Base-by-base conservation (phyloP, 192 early-diverging fungal species). In the Phlyctochytrium planicorne region DNA sequence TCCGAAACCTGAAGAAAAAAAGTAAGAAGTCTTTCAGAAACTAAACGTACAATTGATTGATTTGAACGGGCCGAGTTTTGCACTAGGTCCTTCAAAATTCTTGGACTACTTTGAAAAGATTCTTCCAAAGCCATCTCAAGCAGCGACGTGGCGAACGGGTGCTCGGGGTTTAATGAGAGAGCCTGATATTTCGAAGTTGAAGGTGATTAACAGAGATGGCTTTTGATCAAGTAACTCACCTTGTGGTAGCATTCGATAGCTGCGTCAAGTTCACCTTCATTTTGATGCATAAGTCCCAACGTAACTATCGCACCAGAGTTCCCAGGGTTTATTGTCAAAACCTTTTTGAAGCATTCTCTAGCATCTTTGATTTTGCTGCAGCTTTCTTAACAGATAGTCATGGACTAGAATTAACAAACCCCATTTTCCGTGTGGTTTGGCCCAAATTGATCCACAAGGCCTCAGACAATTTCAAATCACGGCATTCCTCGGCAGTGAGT, bases 241-340 rank as follows among this genome's bases (percentile, higher is more conserved):
- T 57, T 14, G 25, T 57, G 55, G 27, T 57, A 57, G 25, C 25
- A 20, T 25, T 57, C 55, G 10, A 57, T 57, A 10, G 55, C 55
- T 57, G 10, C 55, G 10, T 20, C 55, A 27, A 20, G 27, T 57
- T 10, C 10, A 10, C 20, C 25, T 27, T 57, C 12, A 12, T 57
- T 4, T 20, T 57, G 55, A 27, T 57, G 4, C 10, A 14, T 57
- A 12, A 57, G 6, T 25, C 55, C 55, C 55, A 29, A 10, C 27
- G 27, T 25, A 6, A 27, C 10, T 24, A 24, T 24, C 12, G 55
- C 55, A 27, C 6, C 6, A 10, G 20, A 10, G 27, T 25, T 20
- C 12, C 6, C 12, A 27, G 55, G 55, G 25, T 57, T 29, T 14
- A 29, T 25, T 4, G 25, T 27, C 10, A 25, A 10, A 57, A 57